Base-by-base conservation (phyloP, 2,329 filamentous ascomycete genomes). In the Exophiala oligosperma region DNA sequence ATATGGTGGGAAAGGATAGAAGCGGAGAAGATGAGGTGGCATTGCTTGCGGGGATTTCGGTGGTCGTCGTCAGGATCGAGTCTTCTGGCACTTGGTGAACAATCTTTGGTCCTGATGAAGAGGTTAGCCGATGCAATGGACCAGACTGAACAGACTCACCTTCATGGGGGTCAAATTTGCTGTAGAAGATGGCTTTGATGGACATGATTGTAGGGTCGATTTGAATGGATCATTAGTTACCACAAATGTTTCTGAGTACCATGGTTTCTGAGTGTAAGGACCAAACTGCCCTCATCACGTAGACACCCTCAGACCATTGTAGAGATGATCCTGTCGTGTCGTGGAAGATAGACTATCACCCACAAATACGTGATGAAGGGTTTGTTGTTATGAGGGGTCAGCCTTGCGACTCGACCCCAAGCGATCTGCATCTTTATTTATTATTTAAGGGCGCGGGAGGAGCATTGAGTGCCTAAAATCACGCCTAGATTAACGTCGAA, bases 1-100 rank as follows among this genome's bases (percentile, higher is more conserved):
- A 90, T 66, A 97, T 84, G 52, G 91, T 87, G 64, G 90, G 85
- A 75, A 96, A 97, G 74, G 92, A 86, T 70, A 97, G 84, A 62
- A 96, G 84, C 2, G 88, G 87, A 79, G 77, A 52, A 2, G 62
- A 59, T 1, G 61, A 21, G n/a, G 51, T 29, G 32, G 55, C 54
- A 43, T 47, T 71, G 70, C 55, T 32, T 8, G 67, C 75, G 73
- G 35, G 79, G 71, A 59, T 78, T 69, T 61, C 79, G 60, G 65
- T 72, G 64, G 68, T 75, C 40, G 68, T 75, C 40, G 76, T 74
- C 9, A 76, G 75, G 64, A 87, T 83, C 57, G 81, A 81, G 66
- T 83, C 83, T 60, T 84, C 77, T 23, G 84, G 84, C 58, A 87
- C 84, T 74, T 87, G 84, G 69, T 86, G 83, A 52, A 86, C 79